Evolutionary conservation across 2,329 filamentous ascomycete genomes (phyloP), one percentile per base, ranked within the genome.

Genomic region (Botrytis galanthina): DNA sequence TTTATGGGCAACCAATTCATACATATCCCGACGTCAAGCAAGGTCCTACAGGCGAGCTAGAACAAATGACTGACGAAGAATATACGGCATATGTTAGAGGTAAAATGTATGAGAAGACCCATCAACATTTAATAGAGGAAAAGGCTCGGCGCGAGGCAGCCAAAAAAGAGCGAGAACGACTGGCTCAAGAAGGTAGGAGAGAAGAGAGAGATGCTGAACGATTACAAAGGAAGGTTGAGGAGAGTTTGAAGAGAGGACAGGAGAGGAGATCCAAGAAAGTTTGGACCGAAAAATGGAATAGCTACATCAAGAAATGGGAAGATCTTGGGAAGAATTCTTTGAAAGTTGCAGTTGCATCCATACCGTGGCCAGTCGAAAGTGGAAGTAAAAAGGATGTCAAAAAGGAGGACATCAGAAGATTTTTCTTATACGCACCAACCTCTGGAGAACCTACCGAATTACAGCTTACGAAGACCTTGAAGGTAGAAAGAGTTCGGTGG

Each of bases 1-100:
- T 99, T n/a, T 99, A 98, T 83, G 95, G 94, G 1, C 95, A 98
- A 81, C 95, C 96, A 0, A 92, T 98, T 68, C 94, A 98, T 82
- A 88, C 90, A 10, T 98, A 97, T 39, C 85, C 86, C 0, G 82
- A 85, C 68, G 80, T 82, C 14, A 85, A 83, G 74, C 82, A 84
- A 61, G 79, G 80, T 1, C 78, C 82, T 76, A 79, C 85, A 80
- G 87, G 87, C 75, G 82, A 90, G 79, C 85, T 97, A 20, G 94
- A 97, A 82, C 87, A 87, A 76, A 98, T 98, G 95, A 90, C 87
- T 14, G 96, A 98, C 78, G 95, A 98, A 42, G 93, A 98, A 81
- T 99, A 98, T 81, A 92, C 93, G 0, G 86, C 90, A 3, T 92
- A 95, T 81, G 95, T 99, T 57, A 90, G 95, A 29, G 87, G 88